Conservation (phyloP, 495 filamentous ascomycete species). For the Pyronema omphalodes region DNA sequence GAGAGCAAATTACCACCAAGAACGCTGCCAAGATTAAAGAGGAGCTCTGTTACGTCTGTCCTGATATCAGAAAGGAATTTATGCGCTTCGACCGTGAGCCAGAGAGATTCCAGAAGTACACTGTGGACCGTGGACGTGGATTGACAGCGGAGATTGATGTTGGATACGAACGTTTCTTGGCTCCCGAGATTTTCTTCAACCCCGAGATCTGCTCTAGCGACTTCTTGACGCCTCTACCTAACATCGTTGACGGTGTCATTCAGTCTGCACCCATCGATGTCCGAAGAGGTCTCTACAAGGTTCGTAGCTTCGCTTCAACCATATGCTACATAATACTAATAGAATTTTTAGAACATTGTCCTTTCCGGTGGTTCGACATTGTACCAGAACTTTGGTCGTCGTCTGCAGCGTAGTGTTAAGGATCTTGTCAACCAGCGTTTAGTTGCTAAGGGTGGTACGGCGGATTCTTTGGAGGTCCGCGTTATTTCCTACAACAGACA, state of each 20-base stretch:
- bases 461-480: slow-evolving; percentile 79
- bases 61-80: slow-evolving; percentile 97
- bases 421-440: slow-evolving; percentile 85
- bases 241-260: slow-evolving; percentile 87
- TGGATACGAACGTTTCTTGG: slow-evolving; percentile 94
- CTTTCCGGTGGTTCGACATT: slow-evolving; percentile 89
- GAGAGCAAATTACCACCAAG: slow-evolving; percentile 92
- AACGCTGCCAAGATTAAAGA: slow-evolving; percentile 97
- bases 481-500: slow-evolving; percentile 94
- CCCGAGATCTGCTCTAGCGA: slow-evolving; percentile 98
- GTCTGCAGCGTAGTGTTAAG: slow-evolving; percentile 89
- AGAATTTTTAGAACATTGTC: slow-evolving; percentile 56
- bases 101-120: slow-evolving; percentile 74
- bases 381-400: slow-evolving; percentile 91
- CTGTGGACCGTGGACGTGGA: slow-evolving; percentile 70
- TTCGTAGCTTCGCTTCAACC: slow-evolving; percentile 4
- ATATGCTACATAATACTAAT: not conserved
- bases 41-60: slow-evolving; percentile 92
- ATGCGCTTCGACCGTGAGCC: slow-evolving; percentile 79
- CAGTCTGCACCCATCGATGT: slow-evolving; percentile 96
- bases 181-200: slow-evolving; percentile 98
- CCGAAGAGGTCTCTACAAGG: slow-evolving; percentile 83
- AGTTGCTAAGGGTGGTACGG: slow-evolving; percentile 62
- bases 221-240: slow-evolving; percentile 86
- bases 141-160: slow-evolving; percentile 72